phyloP scores from a whole-genome alignment of 306 rosid species.

The Cercis canadensis region DNA sequence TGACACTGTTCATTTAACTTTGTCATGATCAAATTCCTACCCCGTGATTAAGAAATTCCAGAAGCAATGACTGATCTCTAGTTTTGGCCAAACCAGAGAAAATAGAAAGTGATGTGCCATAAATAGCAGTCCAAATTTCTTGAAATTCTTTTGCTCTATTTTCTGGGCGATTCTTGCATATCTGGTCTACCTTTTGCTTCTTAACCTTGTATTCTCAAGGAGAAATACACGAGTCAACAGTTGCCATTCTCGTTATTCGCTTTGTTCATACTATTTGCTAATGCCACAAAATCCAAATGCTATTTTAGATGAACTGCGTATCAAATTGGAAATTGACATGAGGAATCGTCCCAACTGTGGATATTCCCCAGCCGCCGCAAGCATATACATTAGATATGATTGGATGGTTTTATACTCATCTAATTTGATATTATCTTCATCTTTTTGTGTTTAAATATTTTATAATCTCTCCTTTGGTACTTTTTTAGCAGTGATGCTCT shows the following conservation, averaged over 20 bases:
- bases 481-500: neutral
- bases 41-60: slow-evolving; percentile 15
- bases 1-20: neutral
- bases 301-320: slow-evolving; percentile 12
- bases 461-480: neutral
- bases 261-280: slow-evolving; percentile 29
- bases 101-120: neutral
- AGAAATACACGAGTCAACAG: neutral
- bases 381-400: slow-evolving; percentile 38
- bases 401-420: slow-evolving; percentile 26
- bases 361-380: slow-evolving; percentile 46
- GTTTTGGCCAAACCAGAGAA: slow-evolving; percentile 4
- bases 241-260: slow-evolving; percentile 10
- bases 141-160: slow-evolving; percentile 26
- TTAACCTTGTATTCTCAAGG: slow-evolving; percentile 29
- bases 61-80: slow-evolving; percentile 20
- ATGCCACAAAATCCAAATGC: slow-evolving; percentile 27
- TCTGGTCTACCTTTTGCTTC: slow-evolving; percentile 8
- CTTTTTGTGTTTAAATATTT: neutral
- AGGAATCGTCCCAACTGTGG: slow-evolving; percentile 32
- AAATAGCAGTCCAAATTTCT: neutral
- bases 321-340: slow-evolving; percentile 33
- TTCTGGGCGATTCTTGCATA: slow-evolving; percentile 28
- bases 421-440: slow-evolving; percentile 1
- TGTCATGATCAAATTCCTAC: slow-evolving; percentile 23